These are phyloP conservation scores for Carex arenaria DNA, from an alignment of 202 grass and related monocot genomes.

Conservation along the genomic window DNA sequence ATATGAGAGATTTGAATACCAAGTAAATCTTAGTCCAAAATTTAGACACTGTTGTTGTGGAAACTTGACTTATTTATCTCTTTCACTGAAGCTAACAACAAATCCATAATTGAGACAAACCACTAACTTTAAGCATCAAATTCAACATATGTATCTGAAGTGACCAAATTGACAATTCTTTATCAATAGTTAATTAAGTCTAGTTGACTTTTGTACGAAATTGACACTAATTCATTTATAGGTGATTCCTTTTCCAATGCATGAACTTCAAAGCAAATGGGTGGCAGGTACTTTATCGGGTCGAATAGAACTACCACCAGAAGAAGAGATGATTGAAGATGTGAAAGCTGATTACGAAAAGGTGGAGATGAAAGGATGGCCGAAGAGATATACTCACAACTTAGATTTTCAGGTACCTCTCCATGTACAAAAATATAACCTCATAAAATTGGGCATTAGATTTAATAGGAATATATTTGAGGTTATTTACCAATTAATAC, in stretches of 20 bases:
- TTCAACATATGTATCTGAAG: neutral
- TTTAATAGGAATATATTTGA: neutral
- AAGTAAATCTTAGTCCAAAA: neutral
- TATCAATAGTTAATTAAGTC: neutral
- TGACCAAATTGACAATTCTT: constrained; percentile 1
- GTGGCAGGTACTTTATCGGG: constrained; percentile 59
- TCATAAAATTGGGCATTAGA: neutral
- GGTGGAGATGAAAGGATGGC: constrained; percentile 52
- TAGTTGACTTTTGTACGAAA: neutral
- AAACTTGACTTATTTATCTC: neutral
- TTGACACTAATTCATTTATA: constrained; percentile 22
- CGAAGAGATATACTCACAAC: constrained; percentile 89
- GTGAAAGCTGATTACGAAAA: constrained; percentile 38
- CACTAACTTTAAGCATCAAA: neutral
- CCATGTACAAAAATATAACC: neutral
- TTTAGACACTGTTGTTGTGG: neutral
- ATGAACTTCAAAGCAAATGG: constrained; percentile 97
- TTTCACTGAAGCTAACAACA: neutral
- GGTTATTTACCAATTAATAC: neutral
- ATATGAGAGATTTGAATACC: neutral
- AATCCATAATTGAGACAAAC: neutral
- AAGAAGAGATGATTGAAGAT: constrained; percentile 67
- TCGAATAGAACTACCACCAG: constrained; percentile 45
- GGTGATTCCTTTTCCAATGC: constrained; percentile 61
- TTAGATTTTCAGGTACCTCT: constrained; percentile 49